These are phyloP conservation scores for Cryptosporidium andersoni DNA, from an alignment of 169 alveolate genomes.

Conservation along the genomic window DNA sequence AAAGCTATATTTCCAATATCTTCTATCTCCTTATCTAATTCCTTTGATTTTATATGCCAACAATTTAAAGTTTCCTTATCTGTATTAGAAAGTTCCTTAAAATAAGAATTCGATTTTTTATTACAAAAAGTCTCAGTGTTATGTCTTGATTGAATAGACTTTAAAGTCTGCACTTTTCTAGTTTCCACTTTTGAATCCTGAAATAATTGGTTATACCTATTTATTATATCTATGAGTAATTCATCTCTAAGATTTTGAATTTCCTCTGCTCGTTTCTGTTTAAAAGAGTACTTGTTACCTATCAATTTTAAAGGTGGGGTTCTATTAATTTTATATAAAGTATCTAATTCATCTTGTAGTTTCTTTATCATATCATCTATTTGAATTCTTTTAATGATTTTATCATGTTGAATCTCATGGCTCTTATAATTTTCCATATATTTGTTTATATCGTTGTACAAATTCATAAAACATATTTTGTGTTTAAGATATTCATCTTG, in stretches of 20 bases:
- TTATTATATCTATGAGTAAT: not conserved
- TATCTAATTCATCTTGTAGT: slow-evolving; percentile 25
- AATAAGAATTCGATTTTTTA: not conserved
- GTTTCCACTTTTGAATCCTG: not conserved
- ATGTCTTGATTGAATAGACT: not conserved
- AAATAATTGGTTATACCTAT: slow-evolving; percentile 18
- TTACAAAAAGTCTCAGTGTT: not conserved
- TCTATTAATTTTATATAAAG: not conserved
- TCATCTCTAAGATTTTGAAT: slow-evolving; percentile 10
- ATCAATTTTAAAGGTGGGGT: no score
- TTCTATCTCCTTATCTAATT: slow-evolving; percentile 10
- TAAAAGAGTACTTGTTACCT: no score
- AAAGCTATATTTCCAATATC: slow-evolving; percentile 43
- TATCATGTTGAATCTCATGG: not conserved
- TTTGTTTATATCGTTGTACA: slow-evolving; percentile 16
- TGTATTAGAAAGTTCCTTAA: not conserved
- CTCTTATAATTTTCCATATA: slow-evolving; percentile 14
- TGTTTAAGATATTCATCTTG: slow-evolving; percentile 38
- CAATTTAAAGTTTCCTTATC: slow-evolving; percentile 4
- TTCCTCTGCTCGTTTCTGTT: not conserved
- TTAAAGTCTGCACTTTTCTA: not conserved
- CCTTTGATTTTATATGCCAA: not conserved
- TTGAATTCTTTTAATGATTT: not conserved
- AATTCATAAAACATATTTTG: slow-evolving; percentile 9
- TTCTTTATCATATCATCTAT: slow-evolving; percentile 8